Percentiles rank a stretch among this genome's conserved stretches.
These are phyloP conservation scores for Colletotrichum chrysophilum DNA, from an alignment of 2,329 filamentous ascomycete species.

Conservation along the genomic window DNA sequence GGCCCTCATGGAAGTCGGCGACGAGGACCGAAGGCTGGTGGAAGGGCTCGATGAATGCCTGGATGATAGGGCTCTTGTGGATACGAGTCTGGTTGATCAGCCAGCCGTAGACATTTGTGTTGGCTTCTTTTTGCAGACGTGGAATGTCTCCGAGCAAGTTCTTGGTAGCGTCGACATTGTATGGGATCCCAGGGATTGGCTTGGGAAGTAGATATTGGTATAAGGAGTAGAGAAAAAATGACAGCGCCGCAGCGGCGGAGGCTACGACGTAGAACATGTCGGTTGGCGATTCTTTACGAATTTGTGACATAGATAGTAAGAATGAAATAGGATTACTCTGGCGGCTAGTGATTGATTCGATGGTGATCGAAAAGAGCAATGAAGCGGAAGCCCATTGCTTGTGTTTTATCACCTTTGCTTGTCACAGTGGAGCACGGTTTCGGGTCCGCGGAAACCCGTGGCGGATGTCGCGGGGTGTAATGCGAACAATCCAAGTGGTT, in stretches of 20 bases:
- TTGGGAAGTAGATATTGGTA: neutral
- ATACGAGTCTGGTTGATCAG: neutral
- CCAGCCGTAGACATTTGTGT: neutral
- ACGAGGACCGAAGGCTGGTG: constrained; percentile 33
- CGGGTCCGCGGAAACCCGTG: neutral
- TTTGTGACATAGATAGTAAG: no score
- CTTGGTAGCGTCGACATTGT: neutral
- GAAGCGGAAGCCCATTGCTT: neutral
- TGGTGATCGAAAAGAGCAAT: neutral
- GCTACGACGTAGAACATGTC: neutral
- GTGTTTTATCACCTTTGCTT: neutral
- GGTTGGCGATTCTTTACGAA: neutral
- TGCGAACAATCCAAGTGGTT: neutral
- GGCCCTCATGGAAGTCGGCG: constrained; percentile 33
- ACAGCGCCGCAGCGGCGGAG: neutral
- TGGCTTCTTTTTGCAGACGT: neutral
- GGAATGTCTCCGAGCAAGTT: neutral
- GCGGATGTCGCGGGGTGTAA: neutral
- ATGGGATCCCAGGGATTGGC: neutral
- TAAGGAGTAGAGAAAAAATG: neutral
- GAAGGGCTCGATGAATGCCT: constrained; percentile 38
- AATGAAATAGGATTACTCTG: no score
- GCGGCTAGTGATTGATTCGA: neutral
- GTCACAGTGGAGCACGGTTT: neutral
- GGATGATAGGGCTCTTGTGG: constrained; percentile 25